These are phyloP conservation scores for Jatropha curcas DNA, from an alignment of 345 rosid genomes.

Conservation along the genomic window DNA sequence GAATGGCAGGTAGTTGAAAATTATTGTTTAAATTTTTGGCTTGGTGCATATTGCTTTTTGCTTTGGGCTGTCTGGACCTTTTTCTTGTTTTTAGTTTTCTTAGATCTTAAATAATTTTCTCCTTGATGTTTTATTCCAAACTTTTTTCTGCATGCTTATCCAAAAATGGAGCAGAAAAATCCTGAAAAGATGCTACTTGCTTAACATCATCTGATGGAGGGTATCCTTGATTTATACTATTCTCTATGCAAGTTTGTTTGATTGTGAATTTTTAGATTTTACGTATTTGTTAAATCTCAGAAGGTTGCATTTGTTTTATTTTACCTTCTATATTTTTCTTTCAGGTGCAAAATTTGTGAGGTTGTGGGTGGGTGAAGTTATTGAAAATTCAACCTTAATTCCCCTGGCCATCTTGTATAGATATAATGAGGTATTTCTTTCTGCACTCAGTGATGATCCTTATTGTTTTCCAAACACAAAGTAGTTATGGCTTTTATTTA, in stretches of 20 bases:
- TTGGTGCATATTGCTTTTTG: neutral
- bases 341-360: conserved; percentile 55
- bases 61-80: neutral
- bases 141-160: neutral
- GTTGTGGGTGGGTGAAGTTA: conserved; percentile 74
- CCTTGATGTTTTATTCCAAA: neutral
- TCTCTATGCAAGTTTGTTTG: neutral
- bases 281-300: neutral
- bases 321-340: conserved; percentile 25
- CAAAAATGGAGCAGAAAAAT: neutral
- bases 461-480: neutral
- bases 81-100: neutral
- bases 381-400: conserved; percentile 40
- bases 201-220: neutral
- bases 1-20: neutral
- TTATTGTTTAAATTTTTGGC: neutral
- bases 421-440: conserved; percentile 47
- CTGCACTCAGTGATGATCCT: conserved; percentile 7
- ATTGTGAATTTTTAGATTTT: neutral
- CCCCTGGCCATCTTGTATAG: conserved; percentile 70
- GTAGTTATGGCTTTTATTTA: conserved; percentile 7
- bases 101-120: neutral
- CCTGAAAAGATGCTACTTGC: neutral
- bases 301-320: neutral
- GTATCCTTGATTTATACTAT: neutral